These are phyloP conservation scores for Suhomyces chickasaworum DNA, from an alignment of 1,139 yeast genomes.

Conservation along the genomic window DNA sequence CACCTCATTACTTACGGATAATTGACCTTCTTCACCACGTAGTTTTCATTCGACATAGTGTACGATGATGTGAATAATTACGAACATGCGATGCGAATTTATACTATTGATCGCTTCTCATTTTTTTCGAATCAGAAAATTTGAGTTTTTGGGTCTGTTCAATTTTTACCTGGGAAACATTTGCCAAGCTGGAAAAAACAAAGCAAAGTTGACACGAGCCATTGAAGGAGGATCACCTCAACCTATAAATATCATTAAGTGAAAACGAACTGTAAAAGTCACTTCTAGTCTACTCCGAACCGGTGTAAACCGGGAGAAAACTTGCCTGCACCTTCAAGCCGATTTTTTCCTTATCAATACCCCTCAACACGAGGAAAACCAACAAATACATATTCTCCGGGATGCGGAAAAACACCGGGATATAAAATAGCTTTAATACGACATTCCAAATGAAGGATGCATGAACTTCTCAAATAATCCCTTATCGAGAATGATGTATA, in stretches of 20 bases:
- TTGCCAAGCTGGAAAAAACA: too few relatives aligned
- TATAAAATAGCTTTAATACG: not conserved
- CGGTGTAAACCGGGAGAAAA: constrained; percentile 5
- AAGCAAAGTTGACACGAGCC: too few relatives aligned
- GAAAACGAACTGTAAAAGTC: too few relatives aligned
- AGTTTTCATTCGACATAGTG: constrained; percentile 7
- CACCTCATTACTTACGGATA: constrained; percentile 18
- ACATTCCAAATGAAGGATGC: too few relatives aligned
- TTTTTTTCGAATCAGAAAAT: constrained; percentile 1
- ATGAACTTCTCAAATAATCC: too few relatives aligned
- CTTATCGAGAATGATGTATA: too few relatives aligned
- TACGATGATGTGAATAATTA: not conserved
- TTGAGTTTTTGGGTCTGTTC: not conserved
- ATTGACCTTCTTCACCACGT: constrained; percentile 15
- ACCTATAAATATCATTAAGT: too few relatives aligned
- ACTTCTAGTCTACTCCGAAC: not conserved
- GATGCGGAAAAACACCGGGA: not conserved
- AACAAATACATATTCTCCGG: constrained; percentile 3
- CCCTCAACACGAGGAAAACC: constrained; percentile 1
- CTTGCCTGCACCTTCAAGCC: not conserved
- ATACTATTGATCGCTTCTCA: constrained; percentile 5
- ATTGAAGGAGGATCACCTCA: too few relatives aligned
- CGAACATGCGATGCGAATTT: constrained; percentile 1
- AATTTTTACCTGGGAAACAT: too few relatives aligned
- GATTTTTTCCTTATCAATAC: constrained; percentile 6